Evolutionary conservation across 1,284 basidiomycete species (phyloP).

Genomic region (Pseudozyma hubeiensis): DNA sequence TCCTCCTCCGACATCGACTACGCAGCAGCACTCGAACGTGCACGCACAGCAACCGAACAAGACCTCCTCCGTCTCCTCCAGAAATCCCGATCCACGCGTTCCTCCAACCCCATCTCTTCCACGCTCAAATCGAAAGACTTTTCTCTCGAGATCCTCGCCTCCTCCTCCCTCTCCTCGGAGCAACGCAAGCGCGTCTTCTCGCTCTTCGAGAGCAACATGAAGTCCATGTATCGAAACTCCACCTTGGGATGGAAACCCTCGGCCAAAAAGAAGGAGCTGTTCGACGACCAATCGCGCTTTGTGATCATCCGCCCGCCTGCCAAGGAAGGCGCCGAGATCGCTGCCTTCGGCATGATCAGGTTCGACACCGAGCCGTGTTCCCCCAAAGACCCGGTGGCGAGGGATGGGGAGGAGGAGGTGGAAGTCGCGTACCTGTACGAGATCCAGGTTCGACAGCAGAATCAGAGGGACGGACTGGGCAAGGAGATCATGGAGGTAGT

Average conservation of each 20-base stretch:
- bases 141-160: slow-evolving; percentile 28
- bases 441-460: slow-evolving; percentile 24
- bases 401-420: slow-evolving; percentile 17
- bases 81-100: slow-evolving; percentile 11
- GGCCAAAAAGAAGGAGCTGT: slow-evolving; percentile 31
- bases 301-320: slow-evolving; percentile 26
- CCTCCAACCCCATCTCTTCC: slow-evolving; percentile 20
- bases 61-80: slow-evolving; percentile 26
- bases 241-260: slow-evolving; percentile 39
- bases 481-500: slow-evolving; percentile 30
- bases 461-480: slow-evolving; percentile 41
- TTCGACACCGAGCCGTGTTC: slow-evolving; percentile 46
- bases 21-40: slow-evolving; percentile 14
- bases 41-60: neutral
- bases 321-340: slow-evolving; percentile 32
- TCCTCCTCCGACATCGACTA: slow-evolving; percentile 21
- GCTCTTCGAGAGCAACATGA: slow-evolving; percentile 48
- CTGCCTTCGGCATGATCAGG: slow-evolving; percentile 36
- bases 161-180: slow-evolving; percentile 20
- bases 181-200: slow-evolving; percentile 45
- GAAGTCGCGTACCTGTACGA: slow-evolving; percentile 51
- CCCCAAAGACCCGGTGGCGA: slow-evolving; percentile 6
- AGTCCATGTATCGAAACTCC: slow-evolving; percentile 42
- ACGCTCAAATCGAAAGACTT: slow-evolving; percentile 12
- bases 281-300: slow-evolving; percentile 38